These are phyloP conservation scores for Xenoacremonium recifei DNA, from an alignment of 2,329 filamentous ascomycete genomes.

Conservation along the genomic window DNA sequence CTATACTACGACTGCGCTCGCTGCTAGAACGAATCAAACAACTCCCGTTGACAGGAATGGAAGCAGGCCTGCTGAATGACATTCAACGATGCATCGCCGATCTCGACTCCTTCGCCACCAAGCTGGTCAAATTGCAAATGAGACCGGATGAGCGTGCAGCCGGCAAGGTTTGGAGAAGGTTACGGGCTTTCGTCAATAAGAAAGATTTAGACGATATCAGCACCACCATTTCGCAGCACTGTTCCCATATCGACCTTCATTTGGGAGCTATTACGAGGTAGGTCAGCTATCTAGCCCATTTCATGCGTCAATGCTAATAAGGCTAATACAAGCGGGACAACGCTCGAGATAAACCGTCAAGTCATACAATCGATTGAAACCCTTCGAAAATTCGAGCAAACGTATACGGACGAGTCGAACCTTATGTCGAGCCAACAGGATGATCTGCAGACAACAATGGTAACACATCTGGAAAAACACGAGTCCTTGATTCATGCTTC, in stretches of 20 bases:
- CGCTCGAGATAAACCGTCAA: not conserved
- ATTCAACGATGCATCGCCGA: conserved; percentile 4
- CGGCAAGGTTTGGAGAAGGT: not conserved
- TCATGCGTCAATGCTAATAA: not conserved
- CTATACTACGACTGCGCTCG: conserved; percentile 3
- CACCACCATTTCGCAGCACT: not conserved
- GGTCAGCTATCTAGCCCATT: not conserved
- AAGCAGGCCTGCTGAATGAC: conserved; percentile 1
- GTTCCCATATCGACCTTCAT: not conserved
- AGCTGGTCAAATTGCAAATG: not conserved
- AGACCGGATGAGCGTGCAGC: not conserved
- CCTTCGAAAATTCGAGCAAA: not conserved
- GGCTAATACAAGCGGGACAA: not conserved
- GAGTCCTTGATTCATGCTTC: not conserved
- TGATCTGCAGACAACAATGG: not conserved
- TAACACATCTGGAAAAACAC: not conserved
- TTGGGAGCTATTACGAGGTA: not conserved
- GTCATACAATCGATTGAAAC: not conserved
- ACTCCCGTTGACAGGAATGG: not conserved
- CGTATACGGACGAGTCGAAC: not conserved
- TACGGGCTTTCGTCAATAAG: not conserved
- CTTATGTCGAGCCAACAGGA: not conserved
- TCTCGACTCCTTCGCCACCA: not conserved
- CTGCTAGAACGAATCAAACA: conserved; percentile 8
- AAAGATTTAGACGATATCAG: conserved; percentile 2